Base-by-base conservation (phyloP, 2,329 filamentous ascomycete species). In the Neopestalotiopsis sp. region DNA sequence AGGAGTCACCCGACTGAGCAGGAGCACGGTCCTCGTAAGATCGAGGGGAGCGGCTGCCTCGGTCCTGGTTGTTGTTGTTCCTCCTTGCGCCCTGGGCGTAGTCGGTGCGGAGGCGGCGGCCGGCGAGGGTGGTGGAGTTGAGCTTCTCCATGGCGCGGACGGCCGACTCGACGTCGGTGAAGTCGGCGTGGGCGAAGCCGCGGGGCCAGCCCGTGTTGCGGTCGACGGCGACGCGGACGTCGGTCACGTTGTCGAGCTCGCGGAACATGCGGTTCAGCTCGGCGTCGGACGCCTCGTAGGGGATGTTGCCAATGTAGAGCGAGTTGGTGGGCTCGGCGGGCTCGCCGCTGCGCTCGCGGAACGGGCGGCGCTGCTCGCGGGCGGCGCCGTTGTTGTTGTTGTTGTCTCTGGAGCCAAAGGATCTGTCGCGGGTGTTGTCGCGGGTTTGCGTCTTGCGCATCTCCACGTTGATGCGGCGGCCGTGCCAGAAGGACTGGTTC, bases 121-220 rank as follows among this genome's bases (percentile, higher is more conserved):
- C 91, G 74, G 91, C 91, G n/a, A 95, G 82, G 62, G 83, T 79
- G 79, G 88, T 88, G 28, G 82, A 80, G 66, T 79, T 2, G 52
- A 97, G 82, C 14, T 83, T 72, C 67, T 89, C 86, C 74, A 83
- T 83, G 0, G 88, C 94, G 71, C 82, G 83, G 67, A 81, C 75
- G n/a, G 94, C 93, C 71, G 89, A 89, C 71, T 90, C 86, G 52
- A 90, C 78, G 74, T 92, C 89, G 58, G 87, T 76, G 79, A 97
- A 97, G 77, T 97, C 93, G 63, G 91, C 92, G 78, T 97, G 94
- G 24, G 91, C 92, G 78, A 96, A 97, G 71, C 94, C 94, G 78
- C 93, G 87, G 49, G 92, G 92, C 81, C 92, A 91, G 60, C 94
- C 94, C 6, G 92, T 94, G 72, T 90, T 86, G 74, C 92, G 89